Conservation (phyloP, 164 flowering plant genomes). For the Echeveria elegans region DNA sequence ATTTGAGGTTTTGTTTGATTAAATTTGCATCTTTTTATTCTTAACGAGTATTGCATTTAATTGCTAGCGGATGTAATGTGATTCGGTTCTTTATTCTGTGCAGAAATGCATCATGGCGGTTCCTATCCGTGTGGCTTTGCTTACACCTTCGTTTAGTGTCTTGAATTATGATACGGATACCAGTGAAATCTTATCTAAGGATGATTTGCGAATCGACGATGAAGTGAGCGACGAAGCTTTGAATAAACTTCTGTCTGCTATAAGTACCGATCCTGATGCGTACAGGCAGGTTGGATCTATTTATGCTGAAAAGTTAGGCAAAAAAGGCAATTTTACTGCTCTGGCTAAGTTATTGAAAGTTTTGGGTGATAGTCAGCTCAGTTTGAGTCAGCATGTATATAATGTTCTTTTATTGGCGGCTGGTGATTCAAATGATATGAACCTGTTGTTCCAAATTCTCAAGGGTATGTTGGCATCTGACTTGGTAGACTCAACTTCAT, state of each 20-base stretch:
- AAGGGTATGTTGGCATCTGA: constrained; percentile 38
- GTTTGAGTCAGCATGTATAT: constrained; percentile 31
- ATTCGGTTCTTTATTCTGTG: background rate
- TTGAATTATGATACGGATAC: background rate
- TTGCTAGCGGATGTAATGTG: too few species aligned
- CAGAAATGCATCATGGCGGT: background rate
- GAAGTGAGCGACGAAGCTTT: constrained; percentile 28
- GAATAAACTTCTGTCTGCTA: constrained; percentile 24
- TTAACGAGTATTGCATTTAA: too few species aligned
- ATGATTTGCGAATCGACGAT: constrained; percentile 13
- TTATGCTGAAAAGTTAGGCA: constrained; percentile 41
- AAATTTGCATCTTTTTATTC: too few species aligned
- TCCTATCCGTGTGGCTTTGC: background rate
- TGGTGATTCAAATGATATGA: constrained; percentile 32
- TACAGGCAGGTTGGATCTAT: constrained; percentile 19
- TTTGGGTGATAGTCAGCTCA: constrained; percentile 29
- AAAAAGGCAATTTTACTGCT: constrained; percentile 26
- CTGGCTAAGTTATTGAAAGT: constrained; percentile 32
- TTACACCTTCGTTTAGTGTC: background rate
- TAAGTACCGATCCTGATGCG: constrained; percentile 26
- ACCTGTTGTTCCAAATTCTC: constrained; percentile 33
- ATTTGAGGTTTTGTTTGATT: too few species aligned
- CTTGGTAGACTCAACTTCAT: constrained; percentile 30
- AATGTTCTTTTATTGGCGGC: constrained; percentile 39
- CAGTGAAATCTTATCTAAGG: background rate